Base-by-base conservation (phyloP, 371 early-diverging fungal species). In the Saksenaea oblongispora region DNA sequence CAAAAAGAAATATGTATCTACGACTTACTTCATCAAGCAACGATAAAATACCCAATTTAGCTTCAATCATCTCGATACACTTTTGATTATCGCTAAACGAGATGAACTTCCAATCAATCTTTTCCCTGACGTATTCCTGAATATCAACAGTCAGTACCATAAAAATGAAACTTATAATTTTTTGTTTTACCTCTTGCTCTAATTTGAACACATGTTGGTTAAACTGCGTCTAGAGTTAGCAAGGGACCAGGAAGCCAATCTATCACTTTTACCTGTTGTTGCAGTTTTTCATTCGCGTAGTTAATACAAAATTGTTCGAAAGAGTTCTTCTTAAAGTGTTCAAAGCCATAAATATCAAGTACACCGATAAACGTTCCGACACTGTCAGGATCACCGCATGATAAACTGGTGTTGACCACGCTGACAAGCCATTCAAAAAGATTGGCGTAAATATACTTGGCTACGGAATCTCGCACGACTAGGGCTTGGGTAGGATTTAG, bases 231-330 rank as follows among this genome's bases (percentile, higher is more conserved):
- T 47, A 53, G n/a, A 17, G 34, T n/a, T 34, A 62, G 14, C 28
- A 59, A 56, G 17, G 31, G 26, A 9, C 35, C 27, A 4, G 5
- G 9, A 10, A 15, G 4, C 27, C n/a, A 34, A 57, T 14, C 35
- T 35, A 28, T 47, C 17, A 3, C 54, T 34, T 60, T 5, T 72
- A 80, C 81, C 72, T 86, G 95, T 73, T 99, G 99, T 79, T 99
- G 98, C 61, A 98, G 80, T 78, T 96, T 98, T 75, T 94, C 98
- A 77, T 94, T 98, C 66, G 97, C 97, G 82, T 92, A 99, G 87
- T 96, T 99, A 79, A 99, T 98, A 83, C 99, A 98, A 75, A 99
- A 95, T 79, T 99, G 99, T 79, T 99, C 99, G 75, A 99, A 99
- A 3, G 96, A 95, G 79, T 99, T 99, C 78, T 89, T 91, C 76